These are phyloP conservation scores for Pugionium dolabratum DNA, from an alignment of 345 rosid genomes.

Conservation along the genomic window DNA sequence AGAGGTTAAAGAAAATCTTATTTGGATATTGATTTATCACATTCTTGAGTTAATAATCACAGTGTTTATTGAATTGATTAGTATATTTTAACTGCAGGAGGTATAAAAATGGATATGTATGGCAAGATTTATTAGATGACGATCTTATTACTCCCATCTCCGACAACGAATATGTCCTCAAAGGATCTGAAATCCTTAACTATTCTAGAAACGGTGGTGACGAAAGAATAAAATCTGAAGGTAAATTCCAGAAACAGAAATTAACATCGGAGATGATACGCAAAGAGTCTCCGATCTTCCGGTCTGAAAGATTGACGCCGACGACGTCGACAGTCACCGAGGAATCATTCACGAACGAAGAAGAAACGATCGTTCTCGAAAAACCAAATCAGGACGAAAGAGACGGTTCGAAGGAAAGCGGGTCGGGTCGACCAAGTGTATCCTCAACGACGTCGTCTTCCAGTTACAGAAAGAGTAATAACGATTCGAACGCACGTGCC, in stretches of 20 bases:
- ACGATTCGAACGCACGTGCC: slow-evolving; percentile 44
- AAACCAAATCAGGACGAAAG: slow-evolving; percentile 10
- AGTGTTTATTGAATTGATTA: neutral
- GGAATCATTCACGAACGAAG: slow-evolving; percentile 39
- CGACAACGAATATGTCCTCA: slow-evolving; percentile 69
- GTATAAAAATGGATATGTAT: slow-evolving; percentile 64
- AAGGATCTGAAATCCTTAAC: slow-evolving; percentile 58
- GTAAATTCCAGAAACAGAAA: slow-evolving; percentile 20
- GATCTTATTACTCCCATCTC: slow-evolving; percentile 76
- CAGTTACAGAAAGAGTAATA: slow-evolving; percentile 41
- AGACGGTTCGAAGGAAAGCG: neutral
- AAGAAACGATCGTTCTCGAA: slow-evolving; percentile 25
- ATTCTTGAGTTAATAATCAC: neutral
- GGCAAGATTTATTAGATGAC: slow-evolving; percentile 78
- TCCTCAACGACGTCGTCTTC: slow-evolving; percentile 42
- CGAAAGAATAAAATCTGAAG: slow-evolving; percentile 1
- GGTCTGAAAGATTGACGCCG: slow-evolving; percentile 44
- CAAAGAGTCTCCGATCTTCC: slow-evolving; percentile 43
- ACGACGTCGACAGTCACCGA: slow-evolving; percentile 44
- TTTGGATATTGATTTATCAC: neutral
- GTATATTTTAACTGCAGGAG: slow-evolving; percentile 43
- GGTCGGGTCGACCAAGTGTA: slow-evolving; percentile 27
- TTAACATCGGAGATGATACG: slow-evolving; percentile 6
- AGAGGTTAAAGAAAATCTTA: slow-evolving; percentile 45
- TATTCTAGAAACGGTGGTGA: slow-evolving; percentile 24